Conservation (phyloP, 1,284 basidiomycete species). For the Bondarzewia mesenterica region DNA sequence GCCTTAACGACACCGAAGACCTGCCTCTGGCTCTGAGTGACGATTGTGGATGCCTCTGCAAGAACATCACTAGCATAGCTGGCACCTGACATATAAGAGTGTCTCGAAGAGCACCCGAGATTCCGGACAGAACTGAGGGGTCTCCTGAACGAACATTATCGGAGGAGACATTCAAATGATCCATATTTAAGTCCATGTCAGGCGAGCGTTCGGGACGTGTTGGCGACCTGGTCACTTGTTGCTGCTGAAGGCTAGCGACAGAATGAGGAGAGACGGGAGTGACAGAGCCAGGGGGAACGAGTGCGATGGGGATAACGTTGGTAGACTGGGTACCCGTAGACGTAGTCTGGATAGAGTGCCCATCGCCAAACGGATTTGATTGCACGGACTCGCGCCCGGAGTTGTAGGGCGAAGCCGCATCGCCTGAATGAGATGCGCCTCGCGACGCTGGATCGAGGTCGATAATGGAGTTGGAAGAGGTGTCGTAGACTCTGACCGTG, state of each 20-base stretch:
- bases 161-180: conserved; percentile 52
- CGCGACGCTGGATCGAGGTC: conserved; percentile 49
- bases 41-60: conserved; percentile 72
- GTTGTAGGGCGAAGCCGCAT: conserved; percentile 13
- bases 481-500: conserved; percentile 37
- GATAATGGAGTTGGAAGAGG: conserved; percentile 40
- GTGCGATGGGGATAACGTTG: conserved; percentile 78
- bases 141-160: conserved; percentile 38
- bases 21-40: conserved; percentile 61
- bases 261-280: conserved; percentile 18
- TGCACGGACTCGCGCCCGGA: conserved; percentile 24
- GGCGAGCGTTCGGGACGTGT: conserved; percentile 54
- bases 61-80: conserved; percentile 73
- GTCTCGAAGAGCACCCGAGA: conserved; percentile 47
- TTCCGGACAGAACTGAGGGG: conserved; percentile 44
- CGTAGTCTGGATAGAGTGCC: conserved; percentile 67
- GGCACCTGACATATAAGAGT: conserved; percentile 65
- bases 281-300: conserved; percentile 55
- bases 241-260: conserved; percentile 2
- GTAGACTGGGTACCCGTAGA: conserved; percentile 64
- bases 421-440: conserved; percentile 18
- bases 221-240: conserved; percentile 22
- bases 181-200: conserved; percentile 51
- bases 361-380: conserved; percentile 70
- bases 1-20: conserved; percentile 70